Conservation (phyloP, 345 rosid species). For the Mercurialis annua region DNA sequence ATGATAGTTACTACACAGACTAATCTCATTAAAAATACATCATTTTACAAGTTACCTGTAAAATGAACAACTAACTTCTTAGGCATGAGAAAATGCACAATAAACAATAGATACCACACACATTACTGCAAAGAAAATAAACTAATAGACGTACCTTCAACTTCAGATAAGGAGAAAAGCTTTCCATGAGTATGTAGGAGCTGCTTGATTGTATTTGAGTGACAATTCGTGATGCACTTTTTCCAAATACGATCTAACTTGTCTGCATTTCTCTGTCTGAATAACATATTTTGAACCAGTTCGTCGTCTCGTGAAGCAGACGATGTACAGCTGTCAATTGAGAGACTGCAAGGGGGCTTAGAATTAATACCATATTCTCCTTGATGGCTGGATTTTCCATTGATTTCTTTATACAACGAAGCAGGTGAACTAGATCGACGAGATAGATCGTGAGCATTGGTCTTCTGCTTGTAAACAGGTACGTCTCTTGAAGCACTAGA, state of each 20-base stretch:
- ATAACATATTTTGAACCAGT: constrained; percentile 36
- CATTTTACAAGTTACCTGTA: neutral
- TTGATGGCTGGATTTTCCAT: constrained; percentile 39
- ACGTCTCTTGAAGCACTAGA: constrained; percentile 67
- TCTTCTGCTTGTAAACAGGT: constrained; percentile 48
- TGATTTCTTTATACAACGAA: constrained; percentile 44
- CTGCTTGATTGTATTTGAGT: constrained; percentile 83
- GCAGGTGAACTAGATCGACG: constrained; percentile 53
- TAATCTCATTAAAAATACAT: neutral
- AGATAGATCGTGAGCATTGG: constrained; percentile 43
- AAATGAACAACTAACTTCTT: no score
- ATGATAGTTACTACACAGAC: neutral
- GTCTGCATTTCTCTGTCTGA: constrained; percentile 48
- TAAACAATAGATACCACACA: neutral
- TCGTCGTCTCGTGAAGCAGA: constrained; percentile 40
- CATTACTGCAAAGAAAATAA: neutral
- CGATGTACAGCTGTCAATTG: constrained; percentile 31
- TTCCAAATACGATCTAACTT: constrained; percentile 71
- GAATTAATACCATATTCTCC: constrained; percentile 36
- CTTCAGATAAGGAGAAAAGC: constrained; percentile 77
- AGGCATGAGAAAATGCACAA: neutral
- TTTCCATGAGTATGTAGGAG: constrained; percentile 73
- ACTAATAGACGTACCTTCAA: constrained; percentile 51
- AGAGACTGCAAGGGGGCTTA: constrained; percentile 40
- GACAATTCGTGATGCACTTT: constrained; percentile 79